Conservation (phyloP, 495 filamentous ascomycete genomes). For the Podospora anserina region DNA sequence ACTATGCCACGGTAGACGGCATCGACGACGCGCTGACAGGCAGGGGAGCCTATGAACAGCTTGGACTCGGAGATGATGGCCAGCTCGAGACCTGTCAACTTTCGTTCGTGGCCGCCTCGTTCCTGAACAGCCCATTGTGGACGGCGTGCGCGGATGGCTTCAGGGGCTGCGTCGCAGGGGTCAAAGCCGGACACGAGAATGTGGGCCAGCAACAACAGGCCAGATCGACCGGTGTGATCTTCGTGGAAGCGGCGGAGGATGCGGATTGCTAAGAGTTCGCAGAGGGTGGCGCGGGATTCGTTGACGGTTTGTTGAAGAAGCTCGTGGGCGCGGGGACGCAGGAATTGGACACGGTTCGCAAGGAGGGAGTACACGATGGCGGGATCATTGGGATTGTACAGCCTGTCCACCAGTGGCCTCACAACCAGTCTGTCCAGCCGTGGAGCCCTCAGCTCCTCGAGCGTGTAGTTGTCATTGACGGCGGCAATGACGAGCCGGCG, state of each 20-base stretch:
- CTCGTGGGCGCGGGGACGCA: conserved; percentile 53
- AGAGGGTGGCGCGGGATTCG: conserved; percentile 56
- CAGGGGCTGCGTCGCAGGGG: conserved; percentile 57
- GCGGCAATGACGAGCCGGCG: conserved; percentile 32
- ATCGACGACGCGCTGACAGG: conserved; percentile 58
- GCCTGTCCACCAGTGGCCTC: conserved; percentile 57
- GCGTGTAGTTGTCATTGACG: conserved; percentile 58
- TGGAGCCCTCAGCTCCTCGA: conserved; percentile 57
- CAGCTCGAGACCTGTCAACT: conserved; percentile 59
- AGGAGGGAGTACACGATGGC: conserved; percentile 63
- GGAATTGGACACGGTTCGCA: conserved; percentile 62
- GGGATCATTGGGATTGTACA: conserved; percentile 56
- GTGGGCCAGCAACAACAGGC: conserved; percentile 56
- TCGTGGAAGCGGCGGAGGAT: conserved; percentile 61
- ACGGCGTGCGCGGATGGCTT: conserved; percentile 43
- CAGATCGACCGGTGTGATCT: conserved; percentile 52
- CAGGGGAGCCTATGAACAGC: conserved; percentile 52
- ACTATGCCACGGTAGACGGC: conserved; percentile 57
- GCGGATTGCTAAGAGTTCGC: conserved; percentile 57
- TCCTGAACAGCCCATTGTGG: conserved; percentile 45
- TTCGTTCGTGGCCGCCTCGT: conserved; percentile 52
- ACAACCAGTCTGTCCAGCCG: conserved; percentile 57
- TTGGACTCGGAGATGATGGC: conserved; percentile 64
- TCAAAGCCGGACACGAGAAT: conserved; percentile 62
- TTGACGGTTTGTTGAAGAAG: conserved; percentile 59